A percentile compares a stretch with the other conserved stretches of the same genome.
phyloP scores from a whole-genome alignment of 257 asterid species.

The Solanum dulcamara region DNA sequence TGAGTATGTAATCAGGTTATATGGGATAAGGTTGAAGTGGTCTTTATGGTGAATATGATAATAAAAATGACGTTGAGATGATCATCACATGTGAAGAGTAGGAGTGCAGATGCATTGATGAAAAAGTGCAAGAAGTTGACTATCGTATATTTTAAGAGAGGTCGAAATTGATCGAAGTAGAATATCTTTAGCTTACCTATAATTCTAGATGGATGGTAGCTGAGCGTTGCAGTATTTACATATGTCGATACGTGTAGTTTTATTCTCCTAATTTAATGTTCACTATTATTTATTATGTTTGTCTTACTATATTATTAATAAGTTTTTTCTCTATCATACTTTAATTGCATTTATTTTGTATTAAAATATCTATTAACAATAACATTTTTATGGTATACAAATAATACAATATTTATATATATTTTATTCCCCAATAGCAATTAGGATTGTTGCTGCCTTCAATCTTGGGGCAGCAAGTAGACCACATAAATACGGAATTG shows the following conservation, averaged over 20 bases:
- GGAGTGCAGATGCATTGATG: not conserved
- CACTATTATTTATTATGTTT: too few species aligned
- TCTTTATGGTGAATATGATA: not conserved
- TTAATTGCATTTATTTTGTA: too few species aligned
- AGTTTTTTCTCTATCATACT: too few species aligned
- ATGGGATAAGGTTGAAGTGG: not conserved
- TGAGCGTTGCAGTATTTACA: too few species aligned
- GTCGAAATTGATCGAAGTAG: not conserved
- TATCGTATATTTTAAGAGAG: not conserved
- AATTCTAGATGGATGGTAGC: too few species aligned
- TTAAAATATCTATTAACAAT: accelerated
- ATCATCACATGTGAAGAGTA: not conserved
- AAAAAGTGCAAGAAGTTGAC: not conserved
- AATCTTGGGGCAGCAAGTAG: not conserved
- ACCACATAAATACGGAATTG: not conserved
- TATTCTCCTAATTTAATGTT: too few species aligned
- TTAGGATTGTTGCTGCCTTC: not conserved
- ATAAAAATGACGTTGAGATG: not conserved
- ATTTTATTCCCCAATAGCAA: not conserved
- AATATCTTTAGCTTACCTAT: not conserved
- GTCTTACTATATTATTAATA: too few species aligned
- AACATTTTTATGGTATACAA: too few species aligned
- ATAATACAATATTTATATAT: not conserved
- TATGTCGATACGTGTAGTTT: too few species aligned
- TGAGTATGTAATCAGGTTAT: not conserved